phyloP scores from a whole-genome alignment of 805 yeast genomes.

The Spathaspora gorwiae region DNA sequence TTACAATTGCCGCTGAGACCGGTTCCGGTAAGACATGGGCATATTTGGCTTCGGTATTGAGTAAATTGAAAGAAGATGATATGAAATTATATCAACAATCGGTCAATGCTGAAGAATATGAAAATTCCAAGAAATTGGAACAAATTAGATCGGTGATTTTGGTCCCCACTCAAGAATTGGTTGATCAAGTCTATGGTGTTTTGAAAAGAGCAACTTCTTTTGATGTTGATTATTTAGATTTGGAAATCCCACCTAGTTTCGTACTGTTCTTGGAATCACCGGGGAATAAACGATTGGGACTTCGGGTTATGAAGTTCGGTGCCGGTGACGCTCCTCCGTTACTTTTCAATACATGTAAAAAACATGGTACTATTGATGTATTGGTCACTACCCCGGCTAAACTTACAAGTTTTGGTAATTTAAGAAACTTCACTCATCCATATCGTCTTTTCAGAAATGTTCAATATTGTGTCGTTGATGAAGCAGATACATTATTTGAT shows the following conservation, averaged over 20 bases:
- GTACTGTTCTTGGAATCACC: conserved; percentile 18
- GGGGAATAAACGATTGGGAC: conserved; percentile 27
- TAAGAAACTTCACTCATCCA: conserved; percentile 24
- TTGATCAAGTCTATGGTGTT: conserved; percentile 65
- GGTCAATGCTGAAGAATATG: conserved; percentile 14
- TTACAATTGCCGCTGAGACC: conserved; percentile 90
- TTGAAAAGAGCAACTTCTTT: conserved; percentile 27
- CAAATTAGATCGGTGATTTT: conserved; percentile 67
- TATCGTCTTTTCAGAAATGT: conserved; percentile 42
- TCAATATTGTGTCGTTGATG: conserved; percentile 73
- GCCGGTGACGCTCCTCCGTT: conserved; percentile 51
- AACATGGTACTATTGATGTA: conserved; percentile 58
- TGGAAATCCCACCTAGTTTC: conserved; percentile 15
- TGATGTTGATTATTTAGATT: conserved; percentile 16
- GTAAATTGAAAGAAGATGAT: conserved; percentile 61
- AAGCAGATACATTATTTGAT: conserved; percentile 90
- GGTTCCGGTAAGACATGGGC: conserved; percentile 98
- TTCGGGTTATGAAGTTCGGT: conserved; percentile 58
- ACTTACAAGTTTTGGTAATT: conserved; percentile 40
- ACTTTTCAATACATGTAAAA: conserved; percentile 43
- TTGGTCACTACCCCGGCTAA: conserved; percentile 85
- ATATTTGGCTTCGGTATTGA: conserved; percentile 71
- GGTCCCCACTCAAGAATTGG: conserved; percentile 86
- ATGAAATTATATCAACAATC: conserved; percentile 15
- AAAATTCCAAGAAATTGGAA: conserved; percentile 21